Evolutionary conservation across 805 yeast genomes (phyloP).

Genomic region (Ogataea ramenticola): DNA sequence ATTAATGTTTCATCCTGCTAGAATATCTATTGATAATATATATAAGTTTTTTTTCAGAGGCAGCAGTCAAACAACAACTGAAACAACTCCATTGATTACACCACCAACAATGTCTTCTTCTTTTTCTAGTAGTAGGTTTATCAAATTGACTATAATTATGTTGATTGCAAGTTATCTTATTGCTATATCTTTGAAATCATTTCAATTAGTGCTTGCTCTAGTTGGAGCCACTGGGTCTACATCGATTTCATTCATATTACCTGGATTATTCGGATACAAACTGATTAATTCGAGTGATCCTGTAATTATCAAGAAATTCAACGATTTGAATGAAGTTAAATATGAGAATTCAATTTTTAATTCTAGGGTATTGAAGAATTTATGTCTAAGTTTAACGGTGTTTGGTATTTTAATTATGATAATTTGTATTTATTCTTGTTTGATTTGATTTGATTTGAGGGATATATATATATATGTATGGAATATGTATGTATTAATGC

Average conservation of each 20-base stretch:
- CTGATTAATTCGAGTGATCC: slow-evolving; percentile 30
- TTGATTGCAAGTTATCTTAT: slow-evolving; percentile 42
- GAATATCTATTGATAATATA: slow-evolving; percentile 67
- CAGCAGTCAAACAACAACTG: not conserved
- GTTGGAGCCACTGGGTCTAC: slow-evolving; percentile 86
- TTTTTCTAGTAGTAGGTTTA: too few relatives aligned
- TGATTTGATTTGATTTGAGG: slow-evolving; percentile 23
- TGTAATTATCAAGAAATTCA: slow-evolving; percentile 7
- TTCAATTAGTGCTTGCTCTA: slow-evolving; percentile 62
- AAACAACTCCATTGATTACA: not conserved
- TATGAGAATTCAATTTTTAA: slow-evolving; percentile 15
- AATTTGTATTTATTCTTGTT: slow-evolving; percentile 43
- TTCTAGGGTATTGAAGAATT: slow-evolving; percentile 9
- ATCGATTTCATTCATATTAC: slow-evolving; percentile 67
- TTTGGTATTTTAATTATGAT: slow-evolving; percentile 54
- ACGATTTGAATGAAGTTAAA: slow-evolving; percentile 15
- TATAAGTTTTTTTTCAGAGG: slow-evolving; percentile 5
- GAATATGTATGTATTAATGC: not conserved
- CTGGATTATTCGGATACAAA: slow-evolving; percentile 69
- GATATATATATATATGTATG: not conserved
- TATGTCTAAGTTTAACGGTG: slow-evolving; percentile 33
- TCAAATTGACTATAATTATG: slow-evolving; percentile 40
- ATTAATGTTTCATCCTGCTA: slow-evolving; percentile 72
- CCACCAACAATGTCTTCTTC: too few relatives aligned
- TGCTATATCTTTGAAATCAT: slow-evolving; percentile 54